phyloP scores from a whole-genome alignment of 345 rosid genomes.

The Eucalyptus lansdowneana region DNA sequence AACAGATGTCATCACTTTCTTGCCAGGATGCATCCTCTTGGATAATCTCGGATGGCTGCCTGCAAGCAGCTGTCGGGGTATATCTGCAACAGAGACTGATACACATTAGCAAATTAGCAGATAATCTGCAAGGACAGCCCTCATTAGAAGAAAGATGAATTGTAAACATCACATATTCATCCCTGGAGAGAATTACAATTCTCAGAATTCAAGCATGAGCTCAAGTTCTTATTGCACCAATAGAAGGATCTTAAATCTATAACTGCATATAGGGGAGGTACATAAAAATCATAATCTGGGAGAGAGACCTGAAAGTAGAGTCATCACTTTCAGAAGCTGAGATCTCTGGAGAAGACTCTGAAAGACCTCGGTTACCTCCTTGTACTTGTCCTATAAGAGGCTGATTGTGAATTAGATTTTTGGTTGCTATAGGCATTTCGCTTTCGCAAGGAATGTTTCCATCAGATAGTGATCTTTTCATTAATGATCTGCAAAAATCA shows the following conservation, averaged over 20 bases:
- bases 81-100: constrained; percentile 17
- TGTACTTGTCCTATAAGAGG: constrained; percentile 12
- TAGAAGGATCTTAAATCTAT: not conserved
- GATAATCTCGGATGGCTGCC: constrained; percentile 18
- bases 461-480: constrained; percentile 81
- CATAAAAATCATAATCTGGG: not conserved
- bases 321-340: constrained; percentile 31
- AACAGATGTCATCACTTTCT: constrained; percentile 33
- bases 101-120: not conserved
- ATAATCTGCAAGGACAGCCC: not conserved
- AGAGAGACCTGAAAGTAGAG: constrained; percentile 39
- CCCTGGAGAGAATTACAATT: not conserved
- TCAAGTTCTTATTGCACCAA: not conserved
- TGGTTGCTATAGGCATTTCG: constrained; percentile 13
- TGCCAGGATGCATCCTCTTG: constrained; percentile 16
- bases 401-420: constrained; percentile 14
- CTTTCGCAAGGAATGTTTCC: constrained; percentile 53
- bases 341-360: constrained; percentile 55
- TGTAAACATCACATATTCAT: not conserved
- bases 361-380: constrained; percentile 27
- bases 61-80: constrained; percentile 13
- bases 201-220: not conserved
- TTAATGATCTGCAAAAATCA: constrained; percentile 21
- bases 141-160: not conserved
- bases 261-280: not conserved